Conservation (phyloP, 2,329 filamentous ascomycete species). For the Aspergillus quadrilineatus region DNA sequence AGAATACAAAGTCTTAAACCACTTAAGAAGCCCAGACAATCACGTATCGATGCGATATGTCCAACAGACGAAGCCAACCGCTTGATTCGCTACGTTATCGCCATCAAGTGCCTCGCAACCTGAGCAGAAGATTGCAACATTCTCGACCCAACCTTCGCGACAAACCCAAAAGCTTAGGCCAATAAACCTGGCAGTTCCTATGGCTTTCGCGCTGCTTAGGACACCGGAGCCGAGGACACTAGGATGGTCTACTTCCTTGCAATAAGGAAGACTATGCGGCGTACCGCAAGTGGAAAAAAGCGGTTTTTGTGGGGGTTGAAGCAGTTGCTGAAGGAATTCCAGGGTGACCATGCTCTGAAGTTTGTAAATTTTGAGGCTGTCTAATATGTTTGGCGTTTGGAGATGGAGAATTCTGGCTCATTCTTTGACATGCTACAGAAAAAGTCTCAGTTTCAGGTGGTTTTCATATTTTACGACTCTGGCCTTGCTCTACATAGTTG, state of each 20-base stretch:
- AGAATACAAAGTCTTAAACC: conserved; percentile 8
- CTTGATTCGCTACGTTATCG: conserved; percentile 19
- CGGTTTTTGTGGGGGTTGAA: background rate
- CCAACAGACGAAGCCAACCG: conserved; percentile 4
- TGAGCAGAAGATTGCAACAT: conserved; percentile 22
- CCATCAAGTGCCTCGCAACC: conserved; percentile 27
- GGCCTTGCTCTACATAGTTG: no score
- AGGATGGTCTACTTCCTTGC: conserved; percentile 4
- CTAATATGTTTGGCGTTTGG: background rate
- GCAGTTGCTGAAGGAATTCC: conserved; percentile 10
- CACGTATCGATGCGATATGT: conserved; percentile 30
- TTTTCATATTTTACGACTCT: no score
- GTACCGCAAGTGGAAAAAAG: background rate
- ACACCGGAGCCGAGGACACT: conserved; percentile 13
- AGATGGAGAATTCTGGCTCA: no score
- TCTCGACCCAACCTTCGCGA: conserved; percentile 20
- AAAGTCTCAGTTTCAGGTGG: no score
- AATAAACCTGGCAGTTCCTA: conserved; percentile 23
- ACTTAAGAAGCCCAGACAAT: conserved; percentile 5
- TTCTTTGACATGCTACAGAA: no score
- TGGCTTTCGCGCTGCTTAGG: conserved; percentile 24
- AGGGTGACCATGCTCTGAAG: background rate
- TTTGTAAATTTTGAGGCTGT: background rate
- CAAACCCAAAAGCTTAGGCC: conserved; percentile 28
- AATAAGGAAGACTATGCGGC: conserved; percentile 1